These are phyloP conservation scores for Raffaelea ambrosiae DNA, from an alignment of 2,329 filamentous ascomycete species.

Conservation along the genomic window DNA sequence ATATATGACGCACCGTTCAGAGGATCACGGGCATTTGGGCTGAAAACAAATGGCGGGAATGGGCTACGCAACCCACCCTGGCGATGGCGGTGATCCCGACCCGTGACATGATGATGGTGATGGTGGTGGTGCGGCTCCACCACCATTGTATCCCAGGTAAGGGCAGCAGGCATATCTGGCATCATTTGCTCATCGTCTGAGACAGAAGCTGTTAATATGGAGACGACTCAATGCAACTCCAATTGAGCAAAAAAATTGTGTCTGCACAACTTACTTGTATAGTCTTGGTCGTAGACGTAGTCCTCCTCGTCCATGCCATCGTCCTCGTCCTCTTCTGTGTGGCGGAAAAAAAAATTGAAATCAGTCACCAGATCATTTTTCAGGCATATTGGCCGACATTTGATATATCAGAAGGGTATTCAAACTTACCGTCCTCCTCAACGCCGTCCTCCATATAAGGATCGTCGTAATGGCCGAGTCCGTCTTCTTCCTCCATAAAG, in stretches of 20 bases:
- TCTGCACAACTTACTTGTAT: constrained; percentile 27
- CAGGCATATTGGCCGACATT: no score
- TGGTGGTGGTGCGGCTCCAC: constrained; percentile 39
- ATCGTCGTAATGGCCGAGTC: constrained; percentile 42
- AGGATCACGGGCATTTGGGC: constrained; percentile 44
- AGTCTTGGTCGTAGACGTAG: constrained; percentile 52
- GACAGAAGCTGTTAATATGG: no score
- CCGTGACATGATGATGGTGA: constrained; percentile 23
- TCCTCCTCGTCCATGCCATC: constrained; percentile 63
- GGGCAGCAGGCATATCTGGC: constrained; percentile 32
- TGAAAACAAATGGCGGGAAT: constrained; percentile 49
- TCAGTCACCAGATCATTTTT: no score
- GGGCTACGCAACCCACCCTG: constrained; percentile 44
- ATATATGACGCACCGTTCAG: constrained; percentile 42
- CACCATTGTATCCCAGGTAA: constrained; percentile 51
- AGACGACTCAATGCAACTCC: no score
- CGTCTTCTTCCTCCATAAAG: constrained; percentile 30
- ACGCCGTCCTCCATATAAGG: constrained; percentile 45
- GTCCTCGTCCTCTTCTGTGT: constrained; percentile 54
- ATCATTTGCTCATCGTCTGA: constrained; percentile 33
- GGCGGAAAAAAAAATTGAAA: no score
- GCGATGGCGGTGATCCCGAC: constrained; percentile 44
- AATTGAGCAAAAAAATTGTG: no score
- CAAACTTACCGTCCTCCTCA: constrained; percentile 54
- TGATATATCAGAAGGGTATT: neutral